Percentiles rank a stretch among this genome's conserved stretches.
phyloP scores from a whole-genome alignment of 257 asterid genomes.

The Solanum rostratum region DNA sequence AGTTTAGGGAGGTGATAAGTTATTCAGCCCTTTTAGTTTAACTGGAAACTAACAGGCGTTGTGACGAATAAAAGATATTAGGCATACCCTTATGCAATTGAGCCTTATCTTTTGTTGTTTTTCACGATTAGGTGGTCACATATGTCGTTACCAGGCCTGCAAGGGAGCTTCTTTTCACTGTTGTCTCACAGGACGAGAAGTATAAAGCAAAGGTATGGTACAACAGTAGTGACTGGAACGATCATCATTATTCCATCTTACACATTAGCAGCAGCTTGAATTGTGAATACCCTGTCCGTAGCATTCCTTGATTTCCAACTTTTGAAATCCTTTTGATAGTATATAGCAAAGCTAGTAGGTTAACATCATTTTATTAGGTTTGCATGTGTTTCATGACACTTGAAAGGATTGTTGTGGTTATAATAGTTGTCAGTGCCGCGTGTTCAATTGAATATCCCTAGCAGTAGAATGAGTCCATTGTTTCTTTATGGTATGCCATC shows the following conservation, averaged over 20 bases:
- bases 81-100: background rate
- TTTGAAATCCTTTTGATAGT: background rate
- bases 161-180: conserved; percentile 90
- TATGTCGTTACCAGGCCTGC: conserved; percentile 93
- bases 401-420: background rate
- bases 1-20: background rate
- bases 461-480: background rate
- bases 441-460: background rate
- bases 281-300: background rate
- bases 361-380: background rate
- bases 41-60: background rate
- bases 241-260: background rate
- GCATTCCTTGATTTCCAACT: background rate
- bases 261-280: background rate
- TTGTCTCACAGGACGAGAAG: conserved; percentile 89
- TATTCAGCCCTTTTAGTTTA: background rate
- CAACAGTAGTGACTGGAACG: background rate
- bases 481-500: background rate
- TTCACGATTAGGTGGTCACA: conserved; percentile 54
- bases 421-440: too few species aligned
- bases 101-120: background rate
- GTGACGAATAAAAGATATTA: background rate
- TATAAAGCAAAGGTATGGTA: conserved; percentile 84
- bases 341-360: background rate
- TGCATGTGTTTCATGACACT: background rate